Evolutionary conservation across 1,284 basidiomycete genomes (phyloP).

Genomic region (Hypsizygus ulmarius): DNA sequence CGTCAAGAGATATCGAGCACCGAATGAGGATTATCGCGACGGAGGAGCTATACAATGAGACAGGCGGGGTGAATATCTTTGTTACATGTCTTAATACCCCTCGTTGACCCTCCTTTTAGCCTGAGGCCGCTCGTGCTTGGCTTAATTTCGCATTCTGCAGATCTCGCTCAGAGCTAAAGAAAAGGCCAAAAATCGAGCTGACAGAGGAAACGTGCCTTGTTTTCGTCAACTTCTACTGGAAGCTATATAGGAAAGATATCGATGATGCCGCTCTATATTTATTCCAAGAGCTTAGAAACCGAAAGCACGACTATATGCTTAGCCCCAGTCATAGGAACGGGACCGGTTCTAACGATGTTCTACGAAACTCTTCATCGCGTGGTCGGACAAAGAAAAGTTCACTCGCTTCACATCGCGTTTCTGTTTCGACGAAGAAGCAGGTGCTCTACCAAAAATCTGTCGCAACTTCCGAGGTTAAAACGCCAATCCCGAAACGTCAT

Average conservation of each 20-base stretch:
- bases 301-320: constrained; percentile 10
- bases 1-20: no score
- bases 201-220: constrained; percentile 11
- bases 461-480: neutral
- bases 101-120: no score
- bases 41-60: no score
- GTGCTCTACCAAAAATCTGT: neutral
- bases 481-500: neutral
- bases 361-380: no score
- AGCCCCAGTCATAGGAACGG: neutral
- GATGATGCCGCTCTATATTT: constrained; percentile 15
- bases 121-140: constrained; percentile 16
- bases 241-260: constrained; percentile 12
- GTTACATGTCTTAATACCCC: no score
- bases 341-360: no score
- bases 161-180: neutral
- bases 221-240: constrained; percentile 28
- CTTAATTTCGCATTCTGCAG: constrained; percentile 16
- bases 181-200: neutral
- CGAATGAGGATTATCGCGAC: no score
- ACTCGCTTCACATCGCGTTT: neutral
- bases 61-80: no score
- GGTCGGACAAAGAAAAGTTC: neutral
- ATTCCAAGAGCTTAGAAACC: constrained; percentile 16
- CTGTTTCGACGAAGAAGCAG: neutral